Conservation (phyloP, 208 protist species). For the Trichomonas tenax region DNA sequence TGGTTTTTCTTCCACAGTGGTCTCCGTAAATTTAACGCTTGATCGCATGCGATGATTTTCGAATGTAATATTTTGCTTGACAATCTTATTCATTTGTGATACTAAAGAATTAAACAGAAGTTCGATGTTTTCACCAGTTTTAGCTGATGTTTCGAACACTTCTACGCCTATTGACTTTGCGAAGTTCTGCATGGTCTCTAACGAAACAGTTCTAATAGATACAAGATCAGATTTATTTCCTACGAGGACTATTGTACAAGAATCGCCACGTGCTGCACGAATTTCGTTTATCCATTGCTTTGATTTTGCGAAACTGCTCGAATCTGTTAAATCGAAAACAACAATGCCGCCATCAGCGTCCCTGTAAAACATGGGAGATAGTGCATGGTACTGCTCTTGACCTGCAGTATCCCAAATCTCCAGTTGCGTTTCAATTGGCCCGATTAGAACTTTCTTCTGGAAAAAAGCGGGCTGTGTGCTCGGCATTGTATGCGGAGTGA, state of each 20-base stretch:
- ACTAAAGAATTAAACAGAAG: neutral
- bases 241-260: neutral
- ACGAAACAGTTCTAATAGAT: neutral
- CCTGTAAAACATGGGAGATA: neutral
- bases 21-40: neutral
- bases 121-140: constrained; percentile 11
- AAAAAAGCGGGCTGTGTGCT: neutral
- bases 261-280: neutral
- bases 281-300: neutral
- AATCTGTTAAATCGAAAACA: constrained; percentile 10
- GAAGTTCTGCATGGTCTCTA: neutral
- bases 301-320: neutral
- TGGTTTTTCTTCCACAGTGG: neutral
- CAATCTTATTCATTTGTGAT: neutral
- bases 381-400: neutral
- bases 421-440: neutral
- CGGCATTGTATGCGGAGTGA: neutral
- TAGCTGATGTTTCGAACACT: neutral
- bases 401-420: neutral
- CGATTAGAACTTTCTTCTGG: neutral
- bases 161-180: neutral
- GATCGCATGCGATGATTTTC: neutral
- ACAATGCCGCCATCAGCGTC: neutral
- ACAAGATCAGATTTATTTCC: neutral
- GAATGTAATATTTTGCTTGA: neutral